Percentiles rank a stretch among this genome's conserved stretches.
Evolutionary conservation across 306 rosid genomes (phyloP).

Genomic region (Rosa lucieae): DNA sequence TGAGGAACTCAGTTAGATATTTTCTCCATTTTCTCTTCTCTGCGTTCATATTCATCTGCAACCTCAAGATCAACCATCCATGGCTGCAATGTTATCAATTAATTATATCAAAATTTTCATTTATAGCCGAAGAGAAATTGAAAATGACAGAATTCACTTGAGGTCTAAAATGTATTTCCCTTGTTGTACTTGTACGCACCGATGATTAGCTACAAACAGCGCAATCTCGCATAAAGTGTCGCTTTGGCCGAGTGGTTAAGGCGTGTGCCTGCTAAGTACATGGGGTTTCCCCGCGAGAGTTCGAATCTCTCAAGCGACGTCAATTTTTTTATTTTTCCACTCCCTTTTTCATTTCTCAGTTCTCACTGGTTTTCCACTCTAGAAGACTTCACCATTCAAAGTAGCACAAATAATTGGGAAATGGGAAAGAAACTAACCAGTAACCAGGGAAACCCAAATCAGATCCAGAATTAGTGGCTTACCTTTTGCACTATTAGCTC

Average conservation of each 20-base stretch:
- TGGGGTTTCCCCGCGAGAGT: slow-evolving; percentile 45
- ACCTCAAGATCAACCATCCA: too few species aligned
- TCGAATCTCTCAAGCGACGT: slow-evolving; percentile 40
- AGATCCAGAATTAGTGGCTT: slow-evolving; percentile 1
- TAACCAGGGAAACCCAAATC: not conserved
- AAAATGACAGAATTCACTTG: too few species aligned
- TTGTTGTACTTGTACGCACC: too few species aligned
- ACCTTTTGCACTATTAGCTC: not conserved
- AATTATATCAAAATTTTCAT: too few species aligned
- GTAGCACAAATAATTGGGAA: not conserved
- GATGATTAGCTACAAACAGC: too few species aligned
- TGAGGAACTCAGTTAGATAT: too few species aligned
- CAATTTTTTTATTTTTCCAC: accelerated
- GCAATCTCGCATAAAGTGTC: not conserved
- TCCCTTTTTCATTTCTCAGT: not conserved
- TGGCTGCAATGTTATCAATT: too few species aligned
- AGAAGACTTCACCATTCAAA: not conserved
- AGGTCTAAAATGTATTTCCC: too few species aligned
- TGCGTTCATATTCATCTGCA: too few species aligned
- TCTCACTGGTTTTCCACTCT: not conserved
- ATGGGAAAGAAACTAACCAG: not conserved
- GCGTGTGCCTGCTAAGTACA: slow-evolving; percentile 46
- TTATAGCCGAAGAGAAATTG: too few species aligned
- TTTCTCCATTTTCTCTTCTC: too few species aligned
- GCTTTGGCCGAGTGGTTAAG: slow-evolving; percentile 52